phyloP scores from a whole-genome alignment of 768 basidiomycete species.

The Antrodiella citrinella region DNA sequence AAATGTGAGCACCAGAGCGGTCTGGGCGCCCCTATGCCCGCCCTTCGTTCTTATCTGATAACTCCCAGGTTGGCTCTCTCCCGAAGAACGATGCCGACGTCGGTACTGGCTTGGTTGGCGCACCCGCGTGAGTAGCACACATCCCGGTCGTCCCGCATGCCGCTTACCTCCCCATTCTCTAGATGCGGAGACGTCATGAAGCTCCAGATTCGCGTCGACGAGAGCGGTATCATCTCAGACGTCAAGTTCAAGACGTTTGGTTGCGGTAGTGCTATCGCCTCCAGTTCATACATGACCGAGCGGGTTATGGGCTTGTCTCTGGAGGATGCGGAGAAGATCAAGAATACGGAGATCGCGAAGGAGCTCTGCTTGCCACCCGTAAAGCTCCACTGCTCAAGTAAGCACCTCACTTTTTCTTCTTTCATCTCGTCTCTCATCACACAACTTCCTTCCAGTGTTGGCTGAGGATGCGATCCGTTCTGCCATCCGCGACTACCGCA shows the following conservation, averaged over 20 bases:
- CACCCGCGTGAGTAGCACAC: conserved; percentile 78
- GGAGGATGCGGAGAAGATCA: conserved; percentile 92
- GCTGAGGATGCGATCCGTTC: conserved; percentile 99
- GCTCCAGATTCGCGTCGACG: conserved; percentile 95
- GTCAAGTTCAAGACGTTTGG: conserved; percentile 99
- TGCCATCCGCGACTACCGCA: conserved; percentile 92
- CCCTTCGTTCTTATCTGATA: conserved; percentile 49
- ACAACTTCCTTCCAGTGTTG: conserved; percentile 55
- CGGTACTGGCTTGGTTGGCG: conserved; percentile 96
- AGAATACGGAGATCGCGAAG: conserved; percentile 99
- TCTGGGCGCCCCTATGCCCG: conserved; percentile 18
- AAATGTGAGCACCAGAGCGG: conserved; percentile 63
- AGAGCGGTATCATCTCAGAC: conserved; percentile 90
- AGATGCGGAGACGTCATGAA: conserved; percentile 99
- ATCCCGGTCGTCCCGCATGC: too few relatives aligned
- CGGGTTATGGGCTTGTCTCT: conserved; percentile 91
- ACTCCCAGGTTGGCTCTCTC: conserved; percentile 85
- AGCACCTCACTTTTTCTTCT: conserved; percentile 22
- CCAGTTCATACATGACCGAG: conserved; percentile 98
- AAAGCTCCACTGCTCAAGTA: conserved; percentile 92
- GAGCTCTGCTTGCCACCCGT: conserved; percentile 93
- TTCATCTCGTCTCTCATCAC: neutral
- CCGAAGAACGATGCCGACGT: conserved; percentile 89
- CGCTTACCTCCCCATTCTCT: too few relatives aligned
- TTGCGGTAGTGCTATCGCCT: conserved; percentile 96